These are phyloP conservation scores for Aquilaria yunnanensis DNA, from an alignment of 345 rosid species.

Conservation along the genomic window DNA sequence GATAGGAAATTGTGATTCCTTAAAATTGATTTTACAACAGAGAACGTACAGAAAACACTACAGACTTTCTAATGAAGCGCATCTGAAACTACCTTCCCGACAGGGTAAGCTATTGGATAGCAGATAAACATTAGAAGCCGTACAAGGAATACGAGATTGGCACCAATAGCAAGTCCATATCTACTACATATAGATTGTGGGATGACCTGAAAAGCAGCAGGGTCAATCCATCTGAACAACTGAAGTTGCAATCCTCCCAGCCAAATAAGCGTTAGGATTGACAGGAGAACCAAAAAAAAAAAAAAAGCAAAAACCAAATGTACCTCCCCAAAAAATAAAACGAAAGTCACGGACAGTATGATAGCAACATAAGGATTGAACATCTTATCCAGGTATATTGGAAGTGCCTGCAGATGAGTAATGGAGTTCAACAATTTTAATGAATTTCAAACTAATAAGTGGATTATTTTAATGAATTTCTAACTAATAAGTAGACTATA, in stretches of 20 bases:
- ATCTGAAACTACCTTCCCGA: constrained; percentile 62
- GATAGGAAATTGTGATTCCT: too few species aligned
- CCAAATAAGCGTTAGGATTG: neutral
- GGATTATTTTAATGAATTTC: too few species aligned
- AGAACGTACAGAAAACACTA: neutral
- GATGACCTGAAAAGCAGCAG: constrained; percentile 51
- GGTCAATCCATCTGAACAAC: constrained; percentile 6
- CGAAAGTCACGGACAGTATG: constrained; percentile 85
- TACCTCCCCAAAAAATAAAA: constrained; percentile 93
- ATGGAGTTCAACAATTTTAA: neutral
- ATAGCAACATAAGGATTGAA: constrained; percentile 90
- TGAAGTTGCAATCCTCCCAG: constrained; percentile 1
- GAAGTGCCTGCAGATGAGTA: constrained; percentile 68
- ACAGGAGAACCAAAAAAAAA: too few species aligned
- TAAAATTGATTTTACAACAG: neutral
- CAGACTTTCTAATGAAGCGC: neutral
- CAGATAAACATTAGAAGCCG: constrained; percentile 72
- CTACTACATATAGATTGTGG: constrained; percentile 94
- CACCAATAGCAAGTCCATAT: constrained; percentile 94
- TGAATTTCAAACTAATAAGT: too few species aligned
- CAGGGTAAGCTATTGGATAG: constrained; percentile 85
- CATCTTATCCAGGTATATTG: constrained; percentile 84
- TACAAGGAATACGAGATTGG: constrained; percentile 81
- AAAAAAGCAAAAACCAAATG: neutral
- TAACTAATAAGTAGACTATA: too few species aligned